Percentiles rank a stretch among this genome's conserved stretches.
Evolutionary conservation across 495 filamentous ascomycete genomes (phyloP).

Genomic region (Rusavskia elegans): DNA sequence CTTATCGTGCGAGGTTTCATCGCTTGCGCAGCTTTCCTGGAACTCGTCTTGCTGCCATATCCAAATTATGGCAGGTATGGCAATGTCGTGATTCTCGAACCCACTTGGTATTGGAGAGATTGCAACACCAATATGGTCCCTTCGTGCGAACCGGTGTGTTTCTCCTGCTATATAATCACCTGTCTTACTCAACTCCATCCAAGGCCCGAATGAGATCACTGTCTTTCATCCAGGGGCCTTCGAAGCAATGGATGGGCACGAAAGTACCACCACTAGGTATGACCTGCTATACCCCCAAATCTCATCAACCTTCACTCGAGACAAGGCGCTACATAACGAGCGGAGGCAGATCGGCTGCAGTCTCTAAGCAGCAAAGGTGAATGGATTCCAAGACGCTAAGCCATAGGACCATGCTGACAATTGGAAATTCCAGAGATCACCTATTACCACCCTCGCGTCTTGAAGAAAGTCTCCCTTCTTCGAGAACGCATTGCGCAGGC

Average conservation of each 20-base stretch:
- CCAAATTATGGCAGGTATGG: constrained; percentile 25
- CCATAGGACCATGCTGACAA: too few species aligned
- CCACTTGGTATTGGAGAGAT: constrained; percentile 16
- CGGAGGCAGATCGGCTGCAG: constrained; percentile 17
- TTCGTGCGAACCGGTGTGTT: constrained; percentile 22
- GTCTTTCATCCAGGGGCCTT: constrained; percentile 19
- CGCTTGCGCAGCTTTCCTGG: constrained; percentile 29
- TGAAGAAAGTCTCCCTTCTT: constrained; percentile 5
- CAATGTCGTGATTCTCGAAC: constrained; percentile 18
- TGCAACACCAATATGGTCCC: constrained; percentile 22
- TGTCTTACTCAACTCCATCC: too few species aligned
- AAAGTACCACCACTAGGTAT: constrained; percentile 20
- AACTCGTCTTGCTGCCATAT: constrained; percentile 23
- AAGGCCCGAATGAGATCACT: constrained; percentile 20
- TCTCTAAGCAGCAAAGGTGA: neutral
- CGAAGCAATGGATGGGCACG: constrained; percentile 14
- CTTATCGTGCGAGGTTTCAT: constrained; percentile 31
- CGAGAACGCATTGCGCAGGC: constrained; percentile 7
- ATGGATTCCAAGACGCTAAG: too few species aligned
- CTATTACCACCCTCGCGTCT: neutral
- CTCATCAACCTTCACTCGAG: constrained; percentile 23
- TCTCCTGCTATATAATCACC: too few species aligned
- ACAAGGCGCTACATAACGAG: constrained; percentile 12
- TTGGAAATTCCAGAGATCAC: neutral
- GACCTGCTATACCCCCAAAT: constrained; percentile 21